These are phyloP conservation scores for Diaporthe destruens DNA, from an alignment of 2,329 filamentous ascomycete species.

Conservation along the genomic window DNA sequence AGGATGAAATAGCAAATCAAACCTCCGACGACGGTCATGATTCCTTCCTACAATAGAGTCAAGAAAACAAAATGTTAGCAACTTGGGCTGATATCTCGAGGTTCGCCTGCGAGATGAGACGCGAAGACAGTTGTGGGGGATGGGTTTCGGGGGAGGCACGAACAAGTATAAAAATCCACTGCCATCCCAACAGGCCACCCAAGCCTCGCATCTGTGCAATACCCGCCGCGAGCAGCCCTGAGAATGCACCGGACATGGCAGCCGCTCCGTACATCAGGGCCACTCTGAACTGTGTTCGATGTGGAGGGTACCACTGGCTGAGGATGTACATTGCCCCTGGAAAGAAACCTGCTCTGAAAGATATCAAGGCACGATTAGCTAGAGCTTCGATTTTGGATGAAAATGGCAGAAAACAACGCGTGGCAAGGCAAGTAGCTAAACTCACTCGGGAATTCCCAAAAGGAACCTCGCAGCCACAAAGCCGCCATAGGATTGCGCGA, in stretches of 20 bases:
- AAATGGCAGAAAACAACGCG: background rate
- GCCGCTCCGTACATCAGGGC: slow-evolving; percentile 59
- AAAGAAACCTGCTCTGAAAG: slow-evolving; percentile 55
- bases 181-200: slow-evolving; percentile 59
- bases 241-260: slow-evolving; percentile 57
- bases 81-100: background rate
- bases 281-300: slow-evolving; percentile 62
- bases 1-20: slow-evolving; percentile 60
- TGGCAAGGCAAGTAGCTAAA: background rate
- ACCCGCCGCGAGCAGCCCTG: slow-evolving; percentile 59
- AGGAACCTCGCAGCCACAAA: slow-evolving; percentile 59
- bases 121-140: too few relatives aligned
- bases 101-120: background rate
- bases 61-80: background rate
- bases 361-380: background rate
- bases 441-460: slow-evolving; percentile 57
- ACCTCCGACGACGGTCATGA: slow-evolving; percentile 46
- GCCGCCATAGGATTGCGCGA: slow-evolving; percentile 55
- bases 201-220: slow-evolving; percentile 61
- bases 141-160: background rate
- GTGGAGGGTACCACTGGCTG: slow-evolving; percentile 62
- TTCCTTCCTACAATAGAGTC: slow-evolving; percentile 50
- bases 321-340: slow-evolving; percentile 59
- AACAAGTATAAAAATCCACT: slow-evolving; percentile 66
- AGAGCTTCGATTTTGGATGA: background rate